A percentile compares a stretch with the other conserved stretches of the same genome.
Conservation (phyloP, 2,329 filamentous ascomycete species). For the Elsinoe ampelina region DNA sequence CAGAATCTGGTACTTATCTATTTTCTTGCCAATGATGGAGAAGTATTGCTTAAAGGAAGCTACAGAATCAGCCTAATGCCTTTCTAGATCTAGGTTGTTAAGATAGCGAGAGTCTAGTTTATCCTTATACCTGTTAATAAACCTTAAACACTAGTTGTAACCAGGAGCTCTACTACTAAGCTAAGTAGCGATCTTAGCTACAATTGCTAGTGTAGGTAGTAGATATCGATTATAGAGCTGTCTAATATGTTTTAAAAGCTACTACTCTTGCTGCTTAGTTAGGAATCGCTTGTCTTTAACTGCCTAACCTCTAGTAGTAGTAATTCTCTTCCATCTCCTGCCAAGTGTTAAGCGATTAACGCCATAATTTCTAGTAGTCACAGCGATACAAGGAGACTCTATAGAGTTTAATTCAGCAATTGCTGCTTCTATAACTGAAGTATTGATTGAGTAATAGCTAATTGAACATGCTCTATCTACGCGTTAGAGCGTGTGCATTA, state of each 20-base stretch:
- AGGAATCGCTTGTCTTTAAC: neutral
- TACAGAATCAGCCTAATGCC: too few relatives aligned
- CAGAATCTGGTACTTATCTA: too few relatives aligned
- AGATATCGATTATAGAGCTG: constrained; percentile 3
- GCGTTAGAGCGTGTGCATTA: neutral
- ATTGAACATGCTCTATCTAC: neutral
- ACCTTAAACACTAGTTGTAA: too few relatives aligned
- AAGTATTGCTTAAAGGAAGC: too few relatives aligned
- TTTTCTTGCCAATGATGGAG: too few relatives aligned
- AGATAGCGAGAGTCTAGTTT: too few relatives aligned
- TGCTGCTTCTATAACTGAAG: neutral
- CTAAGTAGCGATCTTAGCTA: constrained; percentile 1
- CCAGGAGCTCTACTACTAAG: constrained; percentile 1
- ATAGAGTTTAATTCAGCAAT: constrained; percentile 3
- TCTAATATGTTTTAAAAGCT: constrained; percentile 2
- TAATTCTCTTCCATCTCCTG: constrained; percentile 6
- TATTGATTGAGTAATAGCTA: neutral
- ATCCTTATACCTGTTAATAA: too few relatives aligned
- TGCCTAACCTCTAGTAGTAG: neutral
- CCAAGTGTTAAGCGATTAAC: constrained; percentile 1
- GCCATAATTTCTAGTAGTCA: neutral
- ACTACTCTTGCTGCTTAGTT: constrained; percentile 1
- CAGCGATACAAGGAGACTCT: constrained; percentile 1
- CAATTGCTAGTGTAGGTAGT: neutral
- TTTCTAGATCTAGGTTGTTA: too few relatives aligned